Percentiles rank a stretch among this genome's conserved stretches.
Evolutionary conservation across 2,329 filamentous ascomycete species (phyloP).

Genomic region (Akanthomyces lecanii): DNA sequence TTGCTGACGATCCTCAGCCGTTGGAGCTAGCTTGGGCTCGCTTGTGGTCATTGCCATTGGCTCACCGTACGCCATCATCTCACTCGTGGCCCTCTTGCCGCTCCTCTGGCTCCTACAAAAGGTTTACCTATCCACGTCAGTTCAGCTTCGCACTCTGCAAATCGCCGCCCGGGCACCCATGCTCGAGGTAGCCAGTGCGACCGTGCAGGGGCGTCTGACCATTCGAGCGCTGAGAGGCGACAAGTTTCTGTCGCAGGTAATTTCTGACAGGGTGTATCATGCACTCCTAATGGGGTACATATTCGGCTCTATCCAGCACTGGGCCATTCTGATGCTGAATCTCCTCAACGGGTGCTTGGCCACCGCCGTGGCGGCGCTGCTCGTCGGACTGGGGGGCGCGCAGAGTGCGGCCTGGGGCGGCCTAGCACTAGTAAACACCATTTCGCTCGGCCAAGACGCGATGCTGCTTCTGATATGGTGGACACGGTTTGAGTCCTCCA

Average conservation of each 20-base stretch:
- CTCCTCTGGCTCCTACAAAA: neutral
- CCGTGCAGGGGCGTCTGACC: neutral
- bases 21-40: neutral
- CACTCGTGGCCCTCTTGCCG: neutral
- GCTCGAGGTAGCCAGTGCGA: neutral
- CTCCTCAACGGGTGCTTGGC: neutral
- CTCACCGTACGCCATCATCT: neutral
- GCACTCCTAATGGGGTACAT: neutral
- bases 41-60: constrained; percentile 2
- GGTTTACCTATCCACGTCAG: neutral
- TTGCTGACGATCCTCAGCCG: neutral
- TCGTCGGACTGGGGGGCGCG: neutral
- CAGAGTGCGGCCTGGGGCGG: neutral
- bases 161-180: neutral
- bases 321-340: neutral
- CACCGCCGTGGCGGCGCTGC: neutral
- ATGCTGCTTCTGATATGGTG: neutral
- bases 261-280: neutral
- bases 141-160: neutral
- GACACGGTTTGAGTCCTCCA: neutral
- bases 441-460: neutral
- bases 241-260: neutral
- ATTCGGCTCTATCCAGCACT: neutral
- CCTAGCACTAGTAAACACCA: neutral
- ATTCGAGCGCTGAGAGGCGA: neutral